A percentile compares a stretch with the other conserved stretches of the same genome.
These are phyloP conservation scores for Pulveroboletus sp. DNA, from an alignment of 1,284 basidiomycete genomes.

Conservation along the genomic window DNA sequence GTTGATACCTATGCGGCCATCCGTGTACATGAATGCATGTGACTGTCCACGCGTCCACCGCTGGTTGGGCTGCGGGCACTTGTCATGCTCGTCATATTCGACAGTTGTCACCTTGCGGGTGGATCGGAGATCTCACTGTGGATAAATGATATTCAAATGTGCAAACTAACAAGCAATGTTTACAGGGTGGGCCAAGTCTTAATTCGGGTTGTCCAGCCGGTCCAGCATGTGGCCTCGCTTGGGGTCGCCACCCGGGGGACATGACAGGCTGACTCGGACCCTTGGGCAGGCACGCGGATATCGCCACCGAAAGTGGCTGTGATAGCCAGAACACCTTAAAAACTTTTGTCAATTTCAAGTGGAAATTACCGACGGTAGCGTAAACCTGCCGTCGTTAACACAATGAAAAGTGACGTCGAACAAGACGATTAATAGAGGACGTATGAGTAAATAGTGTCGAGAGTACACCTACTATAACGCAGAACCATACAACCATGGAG, in stretches of 20 bases:
- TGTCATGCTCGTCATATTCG: slow-evolving; percentile 8
- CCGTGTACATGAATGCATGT: slow-evolving; percentile 25
- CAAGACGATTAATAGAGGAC: slow-evolving; percentile 33
- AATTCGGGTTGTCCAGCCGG: slow-evolving; percentile 9
- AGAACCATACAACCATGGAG: slow-evolving; percentile 26
- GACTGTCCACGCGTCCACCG: slow-evolving; percentile 14
- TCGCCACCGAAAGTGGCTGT: slow-evolving; percentile 36
- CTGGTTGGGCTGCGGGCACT: slow-evolving; percentile 24
- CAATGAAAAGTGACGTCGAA: slow-evolving; percentile 27
- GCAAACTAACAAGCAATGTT: slow-evolving; percentile 19
- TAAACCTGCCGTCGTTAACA: slow-evolving; percentile 23
- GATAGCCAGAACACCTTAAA: slow-evolving; percentile 33
- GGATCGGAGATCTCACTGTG: slow-evolving; percentile 29
- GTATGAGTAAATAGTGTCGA: slow-evolving; percentile 36
- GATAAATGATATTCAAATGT: slow-evolving; percentile 33
- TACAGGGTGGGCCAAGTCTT: not conserved
- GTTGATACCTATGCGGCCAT: slow-evolving; percentile 24
- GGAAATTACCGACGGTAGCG: slow-evolving; percentile 30
- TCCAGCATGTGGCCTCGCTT: slow-evolving; percentile 10
- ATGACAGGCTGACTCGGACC: slow-evolving; percentile 20
- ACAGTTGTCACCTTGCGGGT: not conserved
- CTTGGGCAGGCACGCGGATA: slow-evolving; percentile 15
- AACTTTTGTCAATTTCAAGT: slow-evolving; percentile 26
- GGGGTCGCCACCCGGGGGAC: slow-evolving; percentile 4
- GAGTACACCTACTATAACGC: slow-evolving; percentile 38